Evolutionary conservation across 768 basidiomycete species (phyloP).

Genomic region (Leccinum incarnatum): DNA sequence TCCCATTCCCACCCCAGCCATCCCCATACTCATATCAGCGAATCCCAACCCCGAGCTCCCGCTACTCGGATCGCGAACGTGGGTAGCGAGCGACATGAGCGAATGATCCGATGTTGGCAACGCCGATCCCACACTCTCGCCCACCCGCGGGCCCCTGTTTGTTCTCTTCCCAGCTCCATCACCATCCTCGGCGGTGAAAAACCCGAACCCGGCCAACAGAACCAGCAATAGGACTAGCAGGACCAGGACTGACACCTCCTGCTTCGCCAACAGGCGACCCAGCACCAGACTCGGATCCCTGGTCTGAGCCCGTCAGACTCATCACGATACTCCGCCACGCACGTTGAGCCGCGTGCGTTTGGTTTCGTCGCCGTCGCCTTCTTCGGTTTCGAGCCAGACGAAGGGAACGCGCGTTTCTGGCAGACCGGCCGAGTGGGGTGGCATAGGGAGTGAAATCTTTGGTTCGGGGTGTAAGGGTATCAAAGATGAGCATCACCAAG

Average conservation of each 20-base stretch:
- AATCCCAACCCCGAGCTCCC: neutral
- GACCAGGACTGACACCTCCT: neutral
- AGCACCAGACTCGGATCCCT: neutral
- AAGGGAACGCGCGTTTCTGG: slow-evolving; percentile 38
- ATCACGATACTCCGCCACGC: slow-evolving; percentile 26
- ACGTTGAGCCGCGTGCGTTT: slow-evolving; percentile 4
- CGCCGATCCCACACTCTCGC: neutral
- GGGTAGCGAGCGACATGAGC: slow-evolving; percentile 16
- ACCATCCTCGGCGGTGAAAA: neutral
- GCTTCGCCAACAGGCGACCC: neutral
- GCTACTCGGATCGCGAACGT: slow-evolving; percentile 5
- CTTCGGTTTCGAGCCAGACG: slow-evolving; percentile 45
- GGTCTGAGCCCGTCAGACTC: slow-evolving; percentile 17
- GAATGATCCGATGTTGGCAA: slow-evolving; percentile 13
- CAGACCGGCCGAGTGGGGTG: slow-evolving; percentile 24
- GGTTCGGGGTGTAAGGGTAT: slow-evolving; percentile 13
- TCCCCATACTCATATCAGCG: neutral
- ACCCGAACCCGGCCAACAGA: neutral
- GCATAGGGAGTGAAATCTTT: slow-evolving; percentile 13
- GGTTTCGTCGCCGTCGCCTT: slow-evolving; percentile 21
- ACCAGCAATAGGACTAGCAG: neutral
- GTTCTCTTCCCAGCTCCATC: neutral
- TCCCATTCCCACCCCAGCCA: neutral
- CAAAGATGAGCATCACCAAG: neutral
- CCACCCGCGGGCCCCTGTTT: neutral